These are phyloP conservation scores for Suillus weaverae DNA, from an alignment of 768 basidiomycete species.

Conservation along the genomic window DNA sequence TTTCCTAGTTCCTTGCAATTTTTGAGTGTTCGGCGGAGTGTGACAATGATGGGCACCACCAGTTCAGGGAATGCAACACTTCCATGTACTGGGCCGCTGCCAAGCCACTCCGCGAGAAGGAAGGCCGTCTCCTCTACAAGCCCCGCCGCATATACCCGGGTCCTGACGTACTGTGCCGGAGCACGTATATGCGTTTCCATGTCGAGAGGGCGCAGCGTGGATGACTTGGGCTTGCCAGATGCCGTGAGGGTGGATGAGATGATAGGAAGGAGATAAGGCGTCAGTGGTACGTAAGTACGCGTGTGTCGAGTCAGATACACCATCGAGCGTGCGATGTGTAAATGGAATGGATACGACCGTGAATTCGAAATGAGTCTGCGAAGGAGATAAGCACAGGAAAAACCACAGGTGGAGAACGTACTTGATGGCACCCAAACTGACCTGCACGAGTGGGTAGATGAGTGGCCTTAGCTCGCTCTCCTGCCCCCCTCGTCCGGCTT, in stretches of 20 bases:
- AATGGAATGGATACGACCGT: slow-evolving; percentile 92
- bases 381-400: background rate
- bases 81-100: slow-evolving; percentile 66
- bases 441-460: slow-evolving; percentile 94
- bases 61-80: slow-evolving; percentile 96
- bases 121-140: slow-evolving; percentile 80
- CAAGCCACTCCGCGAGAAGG: slow-evolving; percentile 81
- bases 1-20: slow-evolving; percentile 49
- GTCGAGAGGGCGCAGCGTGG: slow-evolving; percentile 87
- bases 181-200: slow-evolving; percentile 84
- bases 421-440: slow-evolving; percentile 91
- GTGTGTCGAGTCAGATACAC: slow-evolving; percentile 84
- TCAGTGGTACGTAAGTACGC: slow-evolving; percentile 81
- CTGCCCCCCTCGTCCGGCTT: slow-evolving; percentile 48
- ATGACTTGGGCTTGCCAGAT: slow-evolving; percentile 73
- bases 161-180: slow-evolving; percentile 86
- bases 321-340: slow-evolving; percentile 88
- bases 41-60: slow-evolving; percentile 71
- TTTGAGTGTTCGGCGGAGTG: slow-evolving; percentile 76
- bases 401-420: slow-evolving; percentile 38
- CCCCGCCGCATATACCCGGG: slow-evolving; percentile 81
- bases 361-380: slow-evolving; percentile 83
- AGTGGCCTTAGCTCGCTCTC: slow-evolving; percentile 84
- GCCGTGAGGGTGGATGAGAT: slow-evolving; percentile 71
- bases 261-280: slow-evolving; percentile 85